Conservation (phyloP, 495 filamentous ascomycete genomes). For the Hypoxylon intermedium region DNA sequence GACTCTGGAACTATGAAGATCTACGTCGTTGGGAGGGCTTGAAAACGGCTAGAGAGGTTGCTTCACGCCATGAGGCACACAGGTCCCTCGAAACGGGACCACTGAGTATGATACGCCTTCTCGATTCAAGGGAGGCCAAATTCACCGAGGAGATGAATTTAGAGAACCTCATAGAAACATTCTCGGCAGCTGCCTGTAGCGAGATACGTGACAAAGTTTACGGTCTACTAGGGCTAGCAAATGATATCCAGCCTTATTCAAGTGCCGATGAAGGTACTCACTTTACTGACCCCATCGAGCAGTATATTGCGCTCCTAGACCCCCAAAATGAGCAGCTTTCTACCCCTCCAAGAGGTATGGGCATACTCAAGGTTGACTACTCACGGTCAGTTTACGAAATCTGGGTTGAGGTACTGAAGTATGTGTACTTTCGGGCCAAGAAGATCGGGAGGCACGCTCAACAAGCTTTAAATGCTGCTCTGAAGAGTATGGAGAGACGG, state of each 20-base stretch:
- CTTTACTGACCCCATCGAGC: background rate
- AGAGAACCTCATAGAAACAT: background rate
- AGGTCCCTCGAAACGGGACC: background rate
- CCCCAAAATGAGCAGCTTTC: background rate
- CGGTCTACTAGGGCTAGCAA: conserved; percentile 4
- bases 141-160: conserved; percentile 1
- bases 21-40: background rate
- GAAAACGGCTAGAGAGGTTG: background rate
- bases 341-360: background rate
- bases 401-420: conserved; percentile 5
- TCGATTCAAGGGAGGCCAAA: background rate
- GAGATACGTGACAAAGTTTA: conserved; percentile 3
- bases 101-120: background rate
- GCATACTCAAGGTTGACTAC: conserved; percentile 1
- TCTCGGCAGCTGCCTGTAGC: background rate
- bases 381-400: conserved; percentile 1
- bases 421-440: background rate
- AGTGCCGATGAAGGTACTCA: background rate
- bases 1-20: background rate
- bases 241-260: background rate
- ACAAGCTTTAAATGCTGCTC: background rate
- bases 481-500: too few relatives aligned
- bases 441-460: background rate
- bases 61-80: background rate
- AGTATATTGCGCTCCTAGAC: background rate